Conservation (phyloP, 2,329 filamentous ascomycete species). For the Aspergillus neoniger region DNA sequence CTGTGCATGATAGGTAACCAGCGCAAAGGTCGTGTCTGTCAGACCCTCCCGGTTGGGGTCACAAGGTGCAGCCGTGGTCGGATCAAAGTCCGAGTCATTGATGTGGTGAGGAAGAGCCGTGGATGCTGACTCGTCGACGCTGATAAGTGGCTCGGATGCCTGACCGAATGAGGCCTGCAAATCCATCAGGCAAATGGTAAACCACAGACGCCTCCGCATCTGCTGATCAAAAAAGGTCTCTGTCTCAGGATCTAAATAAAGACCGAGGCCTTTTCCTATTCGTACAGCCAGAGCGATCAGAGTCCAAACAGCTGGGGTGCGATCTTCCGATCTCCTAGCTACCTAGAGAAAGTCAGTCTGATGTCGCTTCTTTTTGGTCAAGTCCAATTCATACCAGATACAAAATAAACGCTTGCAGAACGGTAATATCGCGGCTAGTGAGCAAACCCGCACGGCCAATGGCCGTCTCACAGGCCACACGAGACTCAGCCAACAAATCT, state of each 20-base stretch:
- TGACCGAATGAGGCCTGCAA: neutral
- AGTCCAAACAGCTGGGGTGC: slow-evolving; percentile 33
- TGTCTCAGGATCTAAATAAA: slow-evolving; percentile 27
- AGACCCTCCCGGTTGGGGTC: too few species aligned
- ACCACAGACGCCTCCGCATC: neutral
- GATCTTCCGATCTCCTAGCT: slow-evolving; percentile 15
- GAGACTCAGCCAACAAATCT: slow-evolving; percentile 9
- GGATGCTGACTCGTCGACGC: neutral
- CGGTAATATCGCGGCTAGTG: slow-evolving; percentile 30
- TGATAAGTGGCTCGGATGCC: neutral
- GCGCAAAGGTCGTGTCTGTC: too few species aligned
- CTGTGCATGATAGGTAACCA: too few species aligned
- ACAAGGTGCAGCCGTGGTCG: too few species aligned
- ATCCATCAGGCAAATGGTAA: neutral
- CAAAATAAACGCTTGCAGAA: slow-evolving; percentile 32
- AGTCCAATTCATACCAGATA: slow-evolving; percentile 21
- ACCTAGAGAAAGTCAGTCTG: neutral
- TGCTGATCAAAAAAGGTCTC: slow-evolving; percentile 29
- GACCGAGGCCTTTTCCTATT: slow-evolving; percentile 31
- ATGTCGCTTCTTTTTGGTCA: too few species aligned
- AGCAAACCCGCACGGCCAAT: slow-evolving; percentile 24
- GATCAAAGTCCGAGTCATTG: too few species aligned
- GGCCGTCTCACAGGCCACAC: too few species aligned
- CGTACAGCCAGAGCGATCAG: slow-evolving; percentile 32
- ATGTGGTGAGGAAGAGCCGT: too few species aligned